phyloP scores from a whole-genome alignment of 192 early-diverging fungal species.

The Podila minutissima region DNA sequence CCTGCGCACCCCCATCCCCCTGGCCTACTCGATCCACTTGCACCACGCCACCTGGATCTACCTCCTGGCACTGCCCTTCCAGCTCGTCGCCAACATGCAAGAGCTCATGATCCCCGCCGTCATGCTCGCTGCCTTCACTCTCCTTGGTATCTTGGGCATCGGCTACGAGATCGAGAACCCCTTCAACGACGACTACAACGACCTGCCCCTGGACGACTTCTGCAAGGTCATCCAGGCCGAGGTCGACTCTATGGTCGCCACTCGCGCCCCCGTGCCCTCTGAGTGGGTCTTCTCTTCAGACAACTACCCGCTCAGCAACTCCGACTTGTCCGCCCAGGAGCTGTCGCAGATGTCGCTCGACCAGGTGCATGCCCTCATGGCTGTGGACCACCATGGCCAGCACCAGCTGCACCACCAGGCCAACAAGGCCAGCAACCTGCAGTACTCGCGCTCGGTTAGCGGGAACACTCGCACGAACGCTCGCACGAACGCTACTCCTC shows the following conservation, averaged over 20 bases:
- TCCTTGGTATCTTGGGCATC: slow-evolving; percentile 88
- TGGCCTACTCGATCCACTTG: slow-evolving; percentile 90
- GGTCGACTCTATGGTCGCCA: slow-evolving; percentile 36
- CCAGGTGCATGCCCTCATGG: slow-evolving; percentile 48
- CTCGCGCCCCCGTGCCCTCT: slow-evolving; percentile 12
- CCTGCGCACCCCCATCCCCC: slow-evolving; percentile 84
- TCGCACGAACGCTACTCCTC: neutral
- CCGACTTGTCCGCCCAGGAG: slow-evolving; percentile 44
- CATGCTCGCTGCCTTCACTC: slow-evolving; percentile 73
- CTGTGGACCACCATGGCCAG: neutral
- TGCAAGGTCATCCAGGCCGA: slow-evolving; percentile 55
- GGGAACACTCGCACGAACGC: slow-evolving; percentile 11
- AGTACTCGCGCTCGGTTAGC: slow-evolving; percentile 21
- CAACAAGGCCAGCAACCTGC: slow-evolving; percentile 4
- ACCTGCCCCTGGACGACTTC: slow-evolving; percentile 68
- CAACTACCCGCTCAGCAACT: slow-evolving; percentile 46
- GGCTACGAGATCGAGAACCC: slow-evolving; percentile 95
- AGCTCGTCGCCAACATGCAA: slow-evolving; percentile 62
- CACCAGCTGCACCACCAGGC: neutral
- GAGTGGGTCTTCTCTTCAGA: slow-evolving; percentile 54
- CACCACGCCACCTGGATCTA: slow-evolving; percentile 83
- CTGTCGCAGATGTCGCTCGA: slow-evolving; percentile 32
- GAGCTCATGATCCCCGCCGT: slow-evolving; percentile 76
- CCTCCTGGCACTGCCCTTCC: slow-evolving; percentile 84
- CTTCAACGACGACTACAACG: slow-evolving; percentile 85